Evolutionary conservation across 2,329 filamentous ascomycete species (phyloP).

Genomic region (Macrophomina phaseolina): DNA sequence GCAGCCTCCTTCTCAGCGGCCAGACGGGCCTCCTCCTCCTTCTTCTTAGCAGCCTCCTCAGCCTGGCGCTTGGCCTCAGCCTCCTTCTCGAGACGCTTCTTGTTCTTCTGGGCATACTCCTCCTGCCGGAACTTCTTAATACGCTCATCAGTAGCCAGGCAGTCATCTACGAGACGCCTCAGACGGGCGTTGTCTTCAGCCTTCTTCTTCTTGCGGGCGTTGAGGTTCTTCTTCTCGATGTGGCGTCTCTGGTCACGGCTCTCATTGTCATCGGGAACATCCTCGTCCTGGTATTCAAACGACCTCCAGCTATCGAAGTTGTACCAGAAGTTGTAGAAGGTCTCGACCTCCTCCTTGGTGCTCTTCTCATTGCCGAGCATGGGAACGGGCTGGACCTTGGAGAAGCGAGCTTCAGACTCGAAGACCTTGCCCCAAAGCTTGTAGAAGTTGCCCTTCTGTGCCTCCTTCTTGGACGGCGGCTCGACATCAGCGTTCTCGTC

Average conservation of each 20-base stretch:
- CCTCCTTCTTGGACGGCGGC: constrained; percentile 89
- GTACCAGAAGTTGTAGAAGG: constrained; percentile 99
- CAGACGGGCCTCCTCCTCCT: constrained; percentile 80
- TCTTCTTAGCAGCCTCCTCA: constrained; percentile 83
- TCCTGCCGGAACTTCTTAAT: constrained; percentile 97
- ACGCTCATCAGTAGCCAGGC: constrained; percentile 82
- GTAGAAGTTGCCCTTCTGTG: constrained; percentile 87
- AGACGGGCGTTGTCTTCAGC: constrained; percentile 93
- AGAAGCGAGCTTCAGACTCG: constrained; percentile 91
- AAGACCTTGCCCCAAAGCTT: constrained; percentile 93
- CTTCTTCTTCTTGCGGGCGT: constrained; percentile 99
- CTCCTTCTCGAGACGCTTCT: constrained; percentile 88
- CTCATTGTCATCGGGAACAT: constrained; percentile 98
- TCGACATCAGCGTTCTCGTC: constrained; percentile 93
- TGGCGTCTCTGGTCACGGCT: constrained; percentile 99
- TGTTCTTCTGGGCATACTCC: constrained; percentile 93
- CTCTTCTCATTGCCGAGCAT: constrained; percentile 83
- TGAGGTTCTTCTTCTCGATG: constrained; percentile 97
- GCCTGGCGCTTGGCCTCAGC: constrained; percentile 85
- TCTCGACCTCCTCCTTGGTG: constrained; percentile 86
- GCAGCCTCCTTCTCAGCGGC: constrained; percentile 84
- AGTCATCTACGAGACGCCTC: constrained; percentile 87
- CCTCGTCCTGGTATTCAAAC: constrained; percentile 98
- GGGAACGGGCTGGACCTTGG: constrained; percentile 86
- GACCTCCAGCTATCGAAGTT: constrained; percentile 98